phyloP scores from a whole-genome alignment of 2,329 filamentous ascomycete species.

The Pseudogymnoascus sp. region DNA sequence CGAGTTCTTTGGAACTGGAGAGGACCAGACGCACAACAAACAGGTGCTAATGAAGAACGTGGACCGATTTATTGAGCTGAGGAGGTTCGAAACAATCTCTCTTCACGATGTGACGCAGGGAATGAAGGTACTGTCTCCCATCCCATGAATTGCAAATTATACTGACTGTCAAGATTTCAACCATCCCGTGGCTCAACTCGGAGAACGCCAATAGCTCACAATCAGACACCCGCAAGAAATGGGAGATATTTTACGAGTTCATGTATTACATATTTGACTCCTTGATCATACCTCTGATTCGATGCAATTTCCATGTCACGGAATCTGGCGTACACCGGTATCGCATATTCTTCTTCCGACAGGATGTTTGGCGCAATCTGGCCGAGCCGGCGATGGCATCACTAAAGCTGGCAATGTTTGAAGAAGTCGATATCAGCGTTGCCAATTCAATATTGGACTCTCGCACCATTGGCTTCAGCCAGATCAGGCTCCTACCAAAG shows the following conservation, averaged over 20 bases:
- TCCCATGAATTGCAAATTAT: neutral
- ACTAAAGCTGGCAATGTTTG: constrained; percentile 67
- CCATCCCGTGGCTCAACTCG: constrained; percentile 62
- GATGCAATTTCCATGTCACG: constrained; percentile 87
- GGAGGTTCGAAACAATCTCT: constrained; percentile 72
- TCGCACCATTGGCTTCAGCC: constrained; percentile 64
- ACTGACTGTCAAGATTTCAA: constrained; percentile 43
- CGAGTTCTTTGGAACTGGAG: constrained; percentile 61
- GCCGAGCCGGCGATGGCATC: constrained; percentile 61
- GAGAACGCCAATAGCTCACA: constrained; percentile 49
- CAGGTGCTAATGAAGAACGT: constrained; percentile 54
- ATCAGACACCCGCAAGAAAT: constrained; percentile 66
- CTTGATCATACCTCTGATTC: constrained; percentile 75
- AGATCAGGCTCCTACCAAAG: constrained; percentile 78
- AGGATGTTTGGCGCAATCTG: constrained; percentile 79
- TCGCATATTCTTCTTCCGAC: constrained; percentile 84
- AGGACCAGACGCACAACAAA: constrained; percentile 50
- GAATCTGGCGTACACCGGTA: constrained; percentile 77
- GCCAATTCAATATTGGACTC: constrained; percentile 50
- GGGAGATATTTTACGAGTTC: constrained; percentile 73
- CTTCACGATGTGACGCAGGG: constrained; percentile 70
- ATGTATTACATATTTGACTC: constrained; percentile 93
- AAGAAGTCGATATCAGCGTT: constrained; percentile 56
- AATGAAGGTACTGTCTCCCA: constrained; percentile 52
- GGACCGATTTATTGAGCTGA: constrained; percentile 67